These are phyloP conservation scores for Lentinula raphanica DNA, from an alignment of 768 basidiomycete species.

Conservation along the genomic window DNA sequence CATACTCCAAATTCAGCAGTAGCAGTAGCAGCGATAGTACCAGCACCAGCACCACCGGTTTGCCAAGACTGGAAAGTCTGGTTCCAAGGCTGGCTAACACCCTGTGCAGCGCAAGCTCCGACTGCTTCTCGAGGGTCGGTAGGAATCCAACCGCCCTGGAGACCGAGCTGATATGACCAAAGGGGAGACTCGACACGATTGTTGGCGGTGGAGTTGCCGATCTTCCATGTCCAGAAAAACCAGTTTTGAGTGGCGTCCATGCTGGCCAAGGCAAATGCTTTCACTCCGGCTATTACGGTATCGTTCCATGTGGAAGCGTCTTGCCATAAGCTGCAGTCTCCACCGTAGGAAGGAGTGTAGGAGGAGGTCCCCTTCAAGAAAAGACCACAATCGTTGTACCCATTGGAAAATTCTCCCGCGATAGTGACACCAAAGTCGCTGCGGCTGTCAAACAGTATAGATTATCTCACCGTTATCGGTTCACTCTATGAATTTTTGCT, in stretches of 20 bases:
- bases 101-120: conserved; percentile 52
- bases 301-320: conserved; percentile 46
- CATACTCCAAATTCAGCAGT: conserved; percentile 41
- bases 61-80: conserved; percentile 46
- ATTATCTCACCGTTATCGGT: neutral
- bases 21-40: conserved; percentile 39
- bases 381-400: conserved; percentile 52
- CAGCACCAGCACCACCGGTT: conserved; percentile 54
- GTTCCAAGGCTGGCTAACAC: conserved; percentile 29
- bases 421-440: conserved; percentile 52
- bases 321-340: conserved; percentile 32
- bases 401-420: conserved; percentile 65
- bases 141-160: conserved; percentile 64
- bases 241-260: conserved; percentile 68
- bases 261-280: conserved; percentile 11
- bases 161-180: conserved; percentile 71
- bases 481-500: neutral
- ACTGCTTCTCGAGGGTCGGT: conserved; percentile 51
- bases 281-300: conserved; percentile 11
- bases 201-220: conserved; percentile 53
- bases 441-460: conserved; percentile 19
- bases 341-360: conserved; percentile 22
- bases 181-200: conserved; percentile 48
- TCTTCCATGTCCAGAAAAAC: conserved; percentile 84
- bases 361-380: conserved; percentile 32